Conservation (phyloP, 805 yeast species). For the Sugiyamaella floridensis region DNA sequence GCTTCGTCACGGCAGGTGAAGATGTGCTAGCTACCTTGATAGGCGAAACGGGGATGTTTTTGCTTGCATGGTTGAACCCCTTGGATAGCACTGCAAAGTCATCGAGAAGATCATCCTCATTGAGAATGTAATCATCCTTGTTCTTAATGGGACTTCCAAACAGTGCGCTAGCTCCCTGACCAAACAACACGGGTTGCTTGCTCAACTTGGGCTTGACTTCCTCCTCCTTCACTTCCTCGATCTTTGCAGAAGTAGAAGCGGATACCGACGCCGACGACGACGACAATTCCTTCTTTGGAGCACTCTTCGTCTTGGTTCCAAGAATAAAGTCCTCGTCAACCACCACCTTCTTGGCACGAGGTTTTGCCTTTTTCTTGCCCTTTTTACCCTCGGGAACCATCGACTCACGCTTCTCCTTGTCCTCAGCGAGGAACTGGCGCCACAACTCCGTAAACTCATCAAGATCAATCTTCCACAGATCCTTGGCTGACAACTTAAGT, state of each 20-base stretch:
- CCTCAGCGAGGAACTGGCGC: slow-evolving; percentile 59
- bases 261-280: too few species aligned
- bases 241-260: background rate
- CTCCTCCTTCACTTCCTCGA: slow-evolving; percentile 8
- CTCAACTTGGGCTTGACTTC: slow-evolving; percentile 11
- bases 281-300: background rate
- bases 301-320: slow-evolving; percentile 2
- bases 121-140: slow-evolving; percentile 7
- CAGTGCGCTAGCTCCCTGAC: slow-evolving; percentile 24
- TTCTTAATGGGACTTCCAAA: slow-evolving; percentile 27
- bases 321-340: slow-evolving; percentile 16
- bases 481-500: slow-evolving; percentile 68
- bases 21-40: slow-evolving; percentile 1
- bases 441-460: slow-evolving; percentile 65
- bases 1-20: background rate
- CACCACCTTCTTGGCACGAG: slow-evolving; percentile 20
- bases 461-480: slow-evolving; percentile 79
- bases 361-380: slow-evolving; percentile 35
- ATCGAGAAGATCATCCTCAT: slow-evolving; percentile 11
- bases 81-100: slow-evolving; percentile 7
- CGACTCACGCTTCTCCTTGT: slow-evolving; percentile 51
- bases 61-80: slow-evolving; percentile 7
- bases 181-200: slow-evolving; percentile 23
- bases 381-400: slow-evolving; percentile 32
- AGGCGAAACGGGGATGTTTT: background rate